Conservation (phyloP, 805 yeast genomes). For the Saturnispora dispora region DNA sequence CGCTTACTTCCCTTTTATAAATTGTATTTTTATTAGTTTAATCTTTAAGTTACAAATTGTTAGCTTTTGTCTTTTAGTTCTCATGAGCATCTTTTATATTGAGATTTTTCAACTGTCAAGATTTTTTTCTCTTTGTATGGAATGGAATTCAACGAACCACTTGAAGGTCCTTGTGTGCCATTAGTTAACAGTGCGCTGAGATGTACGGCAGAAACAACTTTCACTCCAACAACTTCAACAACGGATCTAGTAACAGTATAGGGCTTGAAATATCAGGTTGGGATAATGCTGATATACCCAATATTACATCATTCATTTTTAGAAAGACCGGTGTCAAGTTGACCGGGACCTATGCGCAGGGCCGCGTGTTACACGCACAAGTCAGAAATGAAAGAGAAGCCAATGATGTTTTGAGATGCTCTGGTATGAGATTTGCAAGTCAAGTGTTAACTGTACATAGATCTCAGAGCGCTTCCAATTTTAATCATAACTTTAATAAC, state of each 20-base stretch:
- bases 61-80: neutral
- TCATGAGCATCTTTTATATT: neutral
- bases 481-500: slow-evolving; percentile 7
- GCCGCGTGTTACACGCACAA: slow-evolving; percentile 47
- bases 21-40: neutral
- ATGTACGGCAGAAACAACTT: slow-evolving; percentile 9
- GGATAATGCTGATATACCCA: slow-evolving; percentile 69
- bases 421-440: slow-evolving; percentile 81
- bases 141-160: neutral
- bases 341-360: slow-evolving; percentile 41
- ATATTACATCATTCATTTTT: slow-evolving; percentile 57
- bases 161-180: neutral
- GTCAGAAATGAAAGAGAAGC: slow-evolving; percentile 52
- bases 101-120: neutral
- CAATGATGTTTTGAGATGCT: slow-evolving; percentile 46
- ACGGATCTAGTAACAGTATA: slow-evolving; percentile 14
- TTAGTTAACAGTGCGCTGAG: neutral
- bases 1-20: neutral
- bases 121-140: neutral
- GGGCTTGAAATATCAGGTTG: slow-evolving; percentile 65
- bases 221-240: neutral
- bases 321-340: slow-evolving; percentile 56
- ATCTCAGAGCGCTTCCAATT: slow-evolving; percentile 22
- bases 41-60: neutral
- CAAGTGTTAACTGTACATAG: slow-evolving; percentile 44